A percentile compares a stretch with the other conserved stretches of the same genome.
Evolutionary conservation across 306 rosid genomes (phyloP).

Genomic region (Prunus mume): DNA sequence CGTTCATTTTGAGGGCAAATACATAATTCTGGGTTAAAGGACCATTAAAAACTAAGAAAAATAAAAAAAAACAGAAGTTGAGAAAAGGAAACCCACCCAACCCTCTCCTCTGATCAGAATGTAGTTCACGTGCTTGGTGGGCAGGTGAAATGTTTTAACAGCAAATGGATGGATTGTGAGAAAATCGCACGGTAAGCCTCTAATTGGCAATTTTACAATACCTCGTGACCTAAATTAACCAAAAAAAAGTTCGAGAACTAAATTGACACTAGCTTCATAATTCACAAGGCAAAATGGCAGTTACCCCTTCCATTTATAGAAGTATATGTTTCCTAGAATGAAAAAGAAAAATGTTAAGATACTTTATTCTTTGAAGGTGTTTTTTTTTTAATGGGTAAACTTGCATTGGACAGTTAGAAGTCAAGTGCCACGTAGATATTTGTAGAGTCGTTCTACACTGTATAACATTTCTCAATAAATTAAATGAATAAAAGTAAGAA

Average conservation of each 20-base stretch:
- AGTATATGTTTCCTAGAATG: neutral
- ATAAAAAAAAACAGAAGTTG: too few species aligned
- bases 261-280: neutral
- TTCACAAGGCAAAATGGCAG: neutral
- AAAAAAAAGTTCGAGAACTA: too few species aligned
- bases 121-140: too few species aligned
- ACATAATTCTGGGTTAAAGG: too few species aligned
- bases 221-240: neutral
- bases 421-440: neutral
- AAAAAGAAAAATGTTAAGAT: neutral
- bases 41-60: too few species aligned
- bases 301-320: neutral
- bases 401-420: neutral
- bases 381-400: neutral
- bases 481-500: neutral
- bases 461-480: neutral
- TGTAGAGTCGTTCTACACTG: neutral
- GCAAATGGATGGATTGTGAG: too few species aligned
- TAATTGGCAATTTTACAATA: neutral
- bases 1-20: too few species aligned
- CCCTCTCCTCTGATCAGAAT: too few species aligned
- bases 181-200: neutral
- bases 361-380: neutral
- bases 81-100: too few species aligned
- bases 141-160: too few species aligned